These are phyloP conservation scores for Nyctanthes arbortristis DNA, from an alignment of 257 asterid genomes.

Conservation along the genomic window DNA sequence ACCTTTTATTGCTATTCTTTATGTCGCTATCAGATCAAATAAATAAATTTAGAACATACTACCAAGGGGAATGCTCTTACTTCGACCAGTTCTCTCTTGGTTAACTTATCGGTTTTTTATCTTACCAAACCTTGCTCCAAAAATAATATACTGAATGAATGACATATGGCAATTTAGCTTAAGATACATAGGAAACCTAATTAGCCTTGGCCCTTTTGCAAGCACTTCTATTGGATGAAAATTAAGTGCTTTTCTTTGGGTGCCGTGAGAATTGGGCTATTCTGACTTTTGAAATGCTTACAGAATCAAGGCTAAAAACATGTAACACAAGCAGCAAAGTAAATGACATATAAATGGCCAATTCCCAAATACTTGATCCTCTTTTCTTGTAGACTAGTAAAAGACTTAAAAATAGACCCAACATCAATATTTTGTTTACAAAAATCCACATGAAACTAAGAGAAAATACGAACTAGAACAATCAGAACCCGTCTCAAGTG, in stretches of 20 bases:
- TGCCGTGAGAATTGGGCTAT: neutral
- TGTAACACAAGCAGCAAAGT: neutral
- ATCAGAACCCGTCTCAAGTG: no score
- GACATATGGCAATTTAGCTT: neutral
- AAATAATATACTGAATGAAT: no score
- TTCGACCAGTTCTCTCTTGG: no score
- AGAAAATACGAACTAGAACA: no score
- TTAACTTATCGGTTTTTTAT: no score
- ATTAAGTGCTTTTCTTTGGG: neutral
- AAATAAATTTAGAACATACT: no score
- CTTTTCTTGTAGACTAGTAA: neutral
- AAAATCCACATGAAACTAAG: neutral
- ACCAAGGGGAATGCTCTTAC: no score
- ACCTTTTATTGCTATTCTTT: no score
- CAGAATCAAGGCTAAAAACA: neutral
- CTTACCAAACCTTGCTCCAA: no score
- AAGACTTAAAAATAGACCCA: neutral
- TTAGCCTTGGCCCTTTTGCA: neutral
- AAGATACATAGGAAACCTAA: neutral
- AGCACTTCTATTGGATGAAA: neutral
- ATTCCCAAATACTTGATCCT: no score
- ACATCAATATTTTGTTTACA: neutral
- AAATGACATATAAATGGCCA: no score
- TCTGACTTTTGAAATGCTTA: neutral
- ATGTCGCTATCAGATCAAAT: no score